These are phyloP conservation scores for Fusarium marasasianum DNA, from an alignment of 2,329 filamentous ascomycete genomes.

Conservation along the genomic window DNA sequence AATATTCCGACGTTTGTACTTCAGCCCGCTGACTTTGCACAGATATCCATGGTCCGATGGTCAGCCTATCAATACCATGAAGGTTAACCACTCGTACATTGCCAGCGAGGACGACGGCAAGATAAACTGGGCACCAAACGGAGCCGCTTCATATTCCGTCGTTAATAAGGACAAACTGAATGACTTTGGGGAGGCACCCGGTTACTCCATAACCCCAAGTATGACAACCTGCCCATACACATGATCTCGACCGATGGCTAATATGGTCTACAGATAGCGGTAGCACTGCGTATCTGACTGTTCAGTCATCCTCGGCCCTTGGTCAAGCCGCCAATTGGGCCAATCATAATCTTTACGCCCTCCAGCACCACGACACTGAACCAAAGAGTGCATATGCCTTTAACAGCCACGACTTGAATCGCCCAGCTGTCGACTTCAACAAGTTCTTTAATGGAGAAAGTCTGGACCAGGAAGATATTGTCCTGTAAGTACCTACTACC, in stretches of 20 bases:
- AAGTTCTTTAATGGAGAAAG: constrained; percentile 25
- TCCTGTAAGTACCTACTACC: background rate
- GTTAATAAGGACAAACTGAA: constrained; percentile 61
- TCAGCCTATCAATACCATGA: constrained; percentile 61
- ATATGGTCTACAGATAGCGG: constrained; percentile 10
- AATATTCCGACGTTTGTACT: too few species aligned
- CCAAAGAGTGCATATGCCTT: constrained; percentile 55
- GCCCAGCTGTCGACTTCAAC: constrained; percentile 49
- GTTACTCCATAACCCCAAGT: constrained; percentile 46
- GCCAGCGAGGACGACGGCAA: constrained; percentile 54
- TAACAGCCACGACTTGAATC: constrained; percentile 55
- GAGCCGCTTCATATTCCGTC: constrained; percentile 58
- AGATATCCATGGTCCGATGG: constrained; percentile 58
- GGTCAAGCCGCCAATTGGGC: constrained; percentile 59
- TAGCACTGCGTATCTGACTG: constrained; percentile 53
- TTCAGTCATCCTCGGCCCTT: constrained; percentile 57
- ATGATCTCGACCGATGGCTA: background rate
- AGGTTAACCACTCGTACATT: constrained; percentile 54
- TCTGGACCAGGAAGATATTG: constrained; percentile 23
- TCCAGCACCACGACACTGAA: constrained; percentile 63
- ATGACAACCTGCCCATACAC: background rate
- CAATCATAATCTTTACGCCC: constrained; percentile 60
- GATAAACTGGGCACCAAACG: constrained; percentile 60
- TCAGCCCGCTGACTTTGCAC: background rate
- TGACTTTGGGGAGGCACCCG: constrained; percentile 60